These are phyloP conservation scores for Maudiozyma serrabonitensis DNA, from an alignment of 805 yeast species.

Conservation along the genomic window DNA sequence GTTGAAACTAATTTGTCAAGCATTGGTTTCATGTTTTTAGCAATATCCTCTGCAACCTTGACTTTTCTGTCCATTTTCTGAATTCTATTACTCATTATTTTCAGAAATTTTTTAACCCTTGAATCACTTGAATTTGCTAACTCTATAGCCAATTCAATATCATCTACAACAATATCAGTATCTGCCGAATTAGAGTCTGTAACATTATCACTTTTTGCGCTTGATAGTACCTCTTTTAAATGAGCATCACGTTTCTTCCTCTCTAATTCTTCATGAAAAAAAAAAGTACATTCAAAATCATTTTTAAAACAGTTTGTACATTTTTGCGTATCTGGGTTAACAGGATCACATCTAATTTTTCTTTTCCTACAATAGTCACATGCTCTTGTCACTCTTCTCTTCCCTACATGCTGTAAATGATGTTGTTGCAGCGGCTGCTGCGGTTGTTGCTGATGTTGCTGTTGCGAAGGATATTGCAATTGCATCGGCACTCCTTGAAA, in stretches of 20 bases:
- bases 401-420: not conserved
- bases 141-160: not conserved
- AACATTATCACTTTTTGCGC: too few species aligned
- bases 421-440: not conserved
- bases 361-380: constrained; percentile 18
- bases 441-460: not conserved
- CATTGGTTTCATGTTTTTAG: constrained; percentile 6
- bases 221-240: not conserved
- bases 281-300: constrained; percentile 13
- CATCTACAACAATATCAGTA: not conserved
- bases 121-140: not conserved
- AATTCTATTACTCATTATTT: not conserved
- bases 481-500: not conserved
- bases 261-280: constrained; percentile 12
- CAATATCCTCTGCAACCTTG: constrained; percentile 6
- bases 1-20: constrained; percentile 3
- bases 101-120: not conserved
- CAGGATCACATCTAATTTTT: constrained; percentile 14
- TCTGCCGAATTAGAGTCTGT: not conserved
- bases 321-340: constrained; percentile 7
- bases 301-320: constrained; percentile 15
- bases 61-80: constrained; percentile 10
- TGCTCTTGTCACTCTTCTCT: constrained; percentile 13
- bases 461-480: not conserved
- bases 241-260: constrained; percentile 1